Evolutionary conservation across 176 grass and related monocot species (phyloP).

Genomic region (Avena eriantha): DNA sequence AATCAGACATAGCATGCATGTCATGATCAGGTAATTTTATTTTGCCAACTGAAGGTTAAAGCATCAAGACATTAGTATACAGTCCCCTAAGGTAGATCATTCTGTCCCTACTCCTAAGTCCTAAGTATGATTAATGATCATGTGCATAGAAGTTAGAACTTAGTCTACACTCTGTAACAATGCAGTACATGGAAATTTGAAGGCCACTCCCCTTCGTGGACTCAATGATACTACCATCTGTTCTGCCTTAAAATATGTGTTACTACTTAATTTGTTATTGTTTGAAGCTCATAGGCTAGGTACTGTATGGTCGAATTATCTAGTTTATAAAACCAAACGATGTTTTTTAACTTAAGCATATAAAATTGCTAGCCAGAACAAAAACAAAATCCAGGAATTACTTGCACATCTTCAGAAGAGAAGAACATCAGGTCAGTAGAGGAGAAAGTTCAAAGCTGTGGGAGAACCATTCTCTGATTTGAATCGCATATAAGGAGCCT

Average conservation of each 20-base stretch:
- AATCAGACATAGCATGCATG: neutral
- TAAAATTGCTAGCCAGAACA: neutral
- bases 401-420: neutral
- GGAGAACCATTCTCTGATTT: neutral
- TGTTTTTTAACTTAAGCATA: neutral
- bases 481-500: slow-evolving; percentile 32
- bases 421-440: slow-evolving; percentile 27
- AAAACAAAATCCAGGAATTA: neutral
- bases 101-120: too few relatives aligned
- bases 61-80: neutral
- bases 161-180: neutral
- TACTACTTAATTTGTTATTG: neutral
- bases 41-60: slow-evolving; percentile 16
- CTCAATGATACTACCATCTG: neutral
- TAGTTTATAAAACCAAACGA: neutral
- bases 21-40: neutral
- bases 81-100: neutral
- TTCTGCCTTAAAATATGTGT: neutral
- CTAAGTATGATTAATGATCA: neutral
- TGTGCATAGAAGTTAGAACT: slow-evolving; percentile 15
- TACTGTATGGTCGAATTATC: neutral
- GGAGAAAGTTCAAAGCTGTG: slow-evolving; percentile 17
- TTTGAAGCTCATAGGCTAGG: neutral
- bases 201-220: neutral
- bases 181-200: neutral